These are phyloP conservation scores for Mycotypha africana DNA, from an alignment of 371 early-diverging fungal species.

Conservation along the genomic window DNA sequence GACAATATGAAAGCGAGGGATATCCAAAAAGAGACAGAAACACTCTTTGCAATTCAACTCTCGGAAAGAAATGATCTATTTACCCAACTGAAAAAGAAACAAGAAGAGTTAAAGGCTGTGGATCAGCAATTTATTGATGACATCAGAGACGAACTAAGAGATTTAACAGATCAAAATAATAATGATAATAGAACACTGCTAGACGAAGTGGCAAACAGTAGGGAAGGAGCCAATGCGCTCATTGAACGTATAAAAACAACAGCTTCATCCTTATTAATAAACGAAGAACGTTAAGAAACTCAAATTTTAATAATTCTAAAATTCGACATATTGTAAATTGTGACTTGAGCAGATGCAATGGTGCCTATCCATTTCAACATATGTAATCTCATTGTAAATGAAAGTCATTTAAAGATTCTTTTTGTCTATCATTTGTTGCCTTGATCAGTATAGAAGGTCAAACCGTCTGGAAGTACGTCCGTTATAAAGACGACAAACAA, in stretches of 20 bases:
- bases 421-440: too few relatives aligned
- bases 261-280: too few relatives aligned
- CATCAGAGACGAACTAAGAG: constrained; percentile 3
- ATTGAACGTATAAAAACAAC: constrained; percentile 17
- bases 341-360: too few relatives aligned
- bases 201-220: constrained; percentile 14
- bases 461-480: too few relatives aligned
- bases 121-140: constrained; percentile 12
- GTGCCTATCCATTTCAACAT: too few relatives aligned
- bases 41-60: constrained; percentile 12
- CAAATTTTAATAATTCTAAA: too few relatives aligned
- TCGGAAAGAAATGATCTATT: constrained; percentile 7
- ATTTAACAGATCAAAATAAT: constrained; percentile 1
- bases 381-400: too few relatives aligned
- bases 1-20: constrained; percentile 8
- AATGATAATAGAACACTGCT: constrained; percentile 2
- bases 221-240: constrained; percentile 21
- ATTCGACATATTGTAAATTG: too few relatives aligned
- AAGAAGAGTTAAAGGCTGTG: constrained; percentile 9
- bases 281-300: too few relatives aligned
- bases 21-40: constrained; percentile 6
- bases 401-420: too few relatives aligned
- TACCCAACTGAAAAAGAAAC: constrained; percentile 3
- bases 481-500: too few relatives aligned
- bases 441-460: too few relatives aligned